phyloP scores from a whole-genome alignment of 179 eudicot genomes.

The Drosera spatulata region DNA sequence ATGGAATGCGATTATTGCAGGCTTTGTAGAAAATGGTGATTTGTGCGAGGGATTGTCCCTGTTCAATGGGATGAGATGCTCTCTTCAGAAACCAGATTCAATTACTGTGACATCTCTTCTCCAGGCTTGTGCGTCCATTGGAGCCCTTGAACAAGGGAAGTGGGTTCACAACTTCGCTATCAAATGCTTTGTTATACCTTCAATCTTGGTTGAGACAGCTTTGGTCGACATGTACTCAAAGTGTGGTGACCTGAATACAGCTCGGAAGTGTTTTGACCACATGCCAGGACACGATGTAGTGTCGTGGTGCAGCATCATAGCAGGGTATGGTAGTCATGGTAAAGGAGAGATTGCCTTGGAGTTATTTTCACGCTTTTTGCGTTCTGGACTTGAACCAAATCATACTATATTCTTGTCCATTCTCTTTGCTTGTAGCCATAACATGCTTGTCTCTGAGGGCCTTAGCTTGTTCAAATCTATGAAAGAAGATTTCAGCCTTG shows the following conservation, averaged over 20 bases:
- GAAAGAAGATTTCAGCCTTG: constrained; percentile 36
- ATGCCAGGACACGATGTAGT: constrained; percentile 60
- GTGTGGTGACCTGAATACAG: constrained; percentile 62
- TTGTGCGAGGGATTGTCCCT: constrained; percentile 36
- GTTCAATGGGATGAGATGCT: constrained; percentile 56
- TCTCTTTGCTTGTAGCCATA: constrained; percentile 69
- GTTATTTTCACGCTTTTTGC: constrained; percentile 38
- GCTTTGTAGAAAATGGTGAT: constrained; percentile 60
- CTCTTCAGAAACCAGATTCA: constrained; percentile 40
- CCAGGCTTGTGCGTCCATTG: constrained; percentile 69
- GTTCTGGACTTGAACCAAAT: constrained; percentile 45
- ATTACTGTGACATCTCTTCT: constrained; percentile 63
- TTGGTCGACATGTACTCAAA: constrained; percentile 91
- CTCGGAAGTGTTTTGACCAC: constrained; percentile 51
- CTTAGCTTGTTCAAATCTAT: constrained; percentile 51
- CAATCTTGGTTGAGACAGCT: constrained; percentile 53
- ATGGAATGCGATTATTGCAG: constrained; percentile 81
- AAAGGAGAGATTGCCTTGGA: constrained; percentile 61
- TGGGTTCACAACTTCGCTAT: constrained; percentile 59
- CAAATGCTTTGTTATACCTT: constrained; percentile 37
- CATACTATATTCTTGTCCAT: constrained; percentile 54
- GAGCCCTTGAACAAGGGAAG: constrained; percentile 76
- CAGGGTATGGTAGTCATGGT: constrained; percentile 84
- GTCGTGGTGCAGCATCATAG: constrained; percentile 71
- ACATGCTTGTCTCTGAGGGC: constrained; percentile 57